Evolutionary conservation across 164 flowering plant genomes (phyloP), one percentile per base, ranked within the genome.

Genomic region (Aristolochia fimbriata): DNA sequence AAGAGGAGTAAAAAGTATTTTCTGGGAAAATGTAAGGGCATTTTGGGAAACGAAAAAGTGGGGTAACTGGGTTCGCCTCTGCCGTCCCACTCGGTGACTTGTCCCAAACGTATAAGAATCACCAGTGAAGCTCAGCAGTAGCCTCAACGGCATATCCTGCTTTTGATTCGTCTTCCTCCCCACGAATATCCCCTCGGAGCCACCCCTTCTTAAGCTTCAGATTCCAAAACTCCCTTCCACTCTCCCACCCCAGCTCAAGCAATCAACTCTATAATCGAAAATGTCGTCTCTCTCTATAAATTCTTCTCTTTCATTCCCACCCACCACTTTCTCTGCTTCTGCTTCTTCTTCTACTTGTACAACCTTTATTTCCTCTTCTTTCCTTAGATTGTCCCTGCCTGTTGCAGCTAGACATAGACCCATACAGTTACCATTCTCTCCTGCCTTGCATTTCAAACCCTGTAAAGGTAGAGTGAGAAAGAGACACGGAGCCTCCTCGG

Each of bases 261-360:
- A 56, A 4, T 8, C 21, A 33, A 14, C 15, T 55, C 21, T 22
- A 41, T 21, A n/a, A 23, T 53, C 46, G n/a, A 20, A 16, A 23
- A 46, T 60, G 37, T 6, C 73, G 65, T 66, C 82, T 75, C 76
- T 80, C 69, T 76, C 84, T 70, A 81, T 78, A 82, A 80, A 75
- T 76, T 73, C 70, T 43, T 13, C 78, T 68, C 72, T 73, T 46
- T 73, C 80, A 67, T 71, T 76, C 70, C 73, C 76, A n/a, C 12
- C 54, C 47, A 41, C 51, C 43, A 43, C 57, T 60, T 27, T 65
- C 33, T 47, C 59, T 47, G 10, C 12, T 19, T 37, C 53, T 41
- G 56, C 45, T 47, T 55, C 16, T 43, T 61, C 60, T 65, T 62
- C 62, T 30, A 14, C 43, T 15, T 13, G 66, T 30, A 58, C 62